Conservation (phyloP, 768 basidiomycete species). For the Termitomyces sp. region DNA sequence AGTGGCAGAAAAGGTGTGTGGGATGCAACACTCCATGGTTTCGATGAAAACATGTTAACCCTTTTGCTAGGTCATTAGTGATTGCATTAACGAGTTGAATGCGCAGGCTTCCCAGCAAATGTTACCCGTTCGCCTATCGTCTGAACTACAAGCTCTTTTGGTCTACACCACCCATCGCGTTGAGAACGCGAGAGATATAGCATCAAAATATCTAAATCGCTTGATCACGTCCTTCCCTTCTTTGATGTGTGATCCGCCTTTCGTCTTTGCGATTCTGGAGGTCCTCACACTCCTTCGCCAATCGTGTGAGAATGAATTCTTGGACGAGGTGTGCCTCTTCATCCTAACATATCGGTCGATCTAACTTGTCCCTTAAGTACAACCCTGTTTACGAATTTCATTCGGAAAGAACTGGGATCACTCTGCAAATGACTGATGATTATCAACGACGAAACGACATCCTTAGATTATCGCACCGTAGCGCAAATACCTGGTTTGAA, state of each 20-base stretch:
- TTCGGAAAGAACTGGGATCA: conserved; percentile 72
- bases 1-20: conserved; percentile 72
- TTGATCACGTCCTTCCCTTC: conserved; percentile 91
- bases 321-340: conserved; percentile 67
- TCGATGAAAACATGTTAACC: not conserved
- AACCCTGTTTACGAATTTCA: conserved; percentile 81
- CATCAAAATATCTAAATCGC: conserved; percentile 76
- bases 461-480: conserved; percentile 63
- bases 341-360: not conserved
- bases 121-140: conserved; percentile 59
- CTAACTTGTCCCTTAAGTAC: conserved; percentile 46
- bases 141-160: conserved; percentile 72
- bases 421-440: conserved; percentile 78
- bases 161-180: conserved; percentile 79
- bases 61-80: conserved; percentile 62
- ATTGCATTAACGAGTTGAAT: conserved; percentile 67
- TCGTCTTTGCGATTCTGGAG: conserved; percentile 88
- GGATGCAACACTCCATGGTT: not conserved
- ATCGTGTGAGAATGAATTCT: conserved; percentile 85
- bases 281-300: conserved; percentile 83
- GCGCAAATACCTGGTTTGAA: conserved; percentile 81
- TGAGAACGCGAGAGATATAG: conserved; percentile 74
- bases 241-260: conserved; percentile 82
- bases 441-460: conserved; percentile 85
- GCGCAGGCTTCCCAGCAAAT: conserved; percentile 74